Percentiles rank a stretch among this genome's conserved stretches.
phyloP scores from a whole-genome alignment of 192 early-diverging fungal species.

The Helicostylum pulchrum region DNA sequence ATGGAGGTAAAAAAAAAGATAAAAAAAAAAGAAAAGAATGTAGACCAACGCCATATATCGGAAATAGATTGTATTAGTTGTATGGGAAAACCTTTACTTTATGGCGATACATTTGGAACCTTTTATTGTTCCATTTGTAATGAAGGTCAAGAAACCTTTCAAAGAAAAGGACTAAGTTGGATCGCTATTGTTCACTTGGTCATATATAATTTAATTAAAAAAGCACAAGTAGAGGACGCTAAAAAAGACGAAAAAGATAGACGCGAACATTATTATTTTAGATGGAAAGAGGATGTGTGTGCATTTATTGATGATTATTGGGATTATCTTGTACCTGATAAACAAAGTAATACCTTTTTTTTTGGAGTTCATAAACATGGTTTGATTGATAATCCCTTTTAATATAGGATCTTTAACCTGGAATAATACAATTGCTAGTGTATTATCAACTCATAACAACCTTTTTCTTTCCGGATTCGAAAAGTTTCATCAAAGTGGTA shows the following conservation, averaged over 20 bases:
- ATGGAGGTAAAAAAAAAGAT: conserved; percentile 59
- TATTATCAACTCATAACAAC: conserved; percentile 72
- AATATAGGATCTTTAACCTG: conserved; percentile 68
- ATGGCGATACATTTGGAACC: conserved; percentile 71
- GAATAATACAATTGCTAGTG: conserved; percentile 84
- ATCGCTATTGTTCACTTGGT: conserved; percentile 66
- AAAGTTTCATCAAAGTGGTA: conserved; percentile 66
- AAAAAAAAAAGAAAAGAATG: neutral
- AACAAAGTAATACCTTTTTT: conserved; percentile 47
- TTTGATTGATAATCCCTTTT: neutral
- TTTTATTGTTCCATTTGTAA: conserved; percentile 78
- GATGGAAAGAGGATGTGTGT: conserved; percentile 82
- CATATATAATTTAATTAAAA: conserved; percentile 66
- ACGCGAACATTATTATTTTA: conserved; percentile 65
- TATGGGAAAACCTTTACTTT: conserved; percentile 54
- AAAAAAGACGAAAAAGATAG: conserved; percentile 15
- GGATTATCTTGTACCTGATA: conserved; percentile 67
- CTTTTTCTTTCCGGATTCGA: conserved; percentile 76
- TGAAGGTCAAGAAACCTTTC: conserved; percentile 58
- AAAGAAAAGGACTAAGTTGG: conserved; percentile 69
- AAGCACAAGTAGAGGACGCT: conserved; percentile 32
- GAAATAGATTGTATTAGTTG: conserved; percentile 60
- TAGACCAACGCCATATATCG: too few relatives aligned
- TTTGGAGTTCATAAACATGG: neutral
- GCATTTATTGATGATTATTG: conserved; percentile 72